A percentile compares a stretch with the other conserved stretches of the same genome.
Conservation (phyloP, 179 eudicot species). For the Drosera spatulata region DNA sequence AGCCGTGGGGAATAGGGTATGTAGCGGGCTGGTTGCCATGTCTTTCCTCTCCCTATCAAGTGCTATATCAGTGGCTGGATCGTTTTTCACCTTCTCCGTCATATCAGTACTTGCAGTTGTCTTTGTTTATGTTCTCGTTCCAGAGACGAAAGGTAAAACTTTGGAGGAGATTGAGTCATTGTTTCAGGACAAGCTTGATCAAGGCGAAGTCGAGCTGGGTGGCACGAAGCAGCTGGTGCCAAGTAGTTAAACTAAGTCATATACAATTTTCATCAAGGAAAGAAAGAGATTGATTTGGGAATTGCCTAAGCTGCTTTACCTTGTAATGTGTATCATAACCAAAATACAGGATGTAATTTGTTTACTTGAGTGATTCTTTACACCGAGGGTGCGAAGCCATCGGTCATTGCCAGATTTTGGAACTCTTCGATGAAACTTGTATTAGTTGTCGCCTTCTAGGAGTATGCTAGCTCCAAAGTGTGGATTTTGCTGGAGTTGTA, state of each 20-base stretch:
- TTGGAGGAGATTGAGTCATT: constrained; percentile 24
- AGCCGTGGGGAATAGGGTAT: constrained; percentile 24
- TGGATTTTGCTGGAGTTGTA: too few species aligned
- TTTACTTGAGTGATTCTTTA: too few species aligned
- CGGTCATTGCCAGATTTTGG: too few species aligned
- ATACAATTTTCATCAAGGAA: too few species aligned
- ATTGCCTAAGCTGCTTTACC: too few species aligned
- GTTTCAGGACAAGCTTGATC: constrained; percentile 12
- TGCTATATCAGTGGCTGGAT: constrained; percentile 20
- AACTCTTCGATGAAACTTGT: too few species aligned
- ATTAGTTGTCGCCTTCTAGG: too few species aligned
- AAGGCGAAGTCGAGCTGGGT: constrained; percentile 11
- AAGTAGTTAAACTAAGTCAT: background rate
- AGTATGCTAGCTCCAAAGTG: too few species aligned
- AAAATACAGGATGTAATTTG: too few species aligned
- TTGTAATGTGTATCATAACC: too few species aligned
- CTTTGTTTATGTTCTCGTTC: constrained; percentile 20
- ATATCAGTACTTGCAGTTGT: constrained; percentile 22
- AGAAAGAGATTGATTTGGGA: too few species aligned
- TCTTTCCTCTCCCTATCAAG: constrained; percentile 22
- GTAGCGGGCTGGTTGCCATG: constrained; percentile 29
- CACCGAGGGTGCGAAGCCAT: too few species aligned
- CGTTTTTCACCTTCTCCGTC: constrained; percentile 20
- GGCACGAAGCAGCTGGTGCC: constrained; percentile 15
- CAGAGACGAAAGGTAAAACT: constrained; percentile 36